Evolutionary conservation across 352 stramenopile genomes (phyloP), one percentile per base, ranked within the genome.

Genomic region (Phytophthora pinifolia): DNA sequence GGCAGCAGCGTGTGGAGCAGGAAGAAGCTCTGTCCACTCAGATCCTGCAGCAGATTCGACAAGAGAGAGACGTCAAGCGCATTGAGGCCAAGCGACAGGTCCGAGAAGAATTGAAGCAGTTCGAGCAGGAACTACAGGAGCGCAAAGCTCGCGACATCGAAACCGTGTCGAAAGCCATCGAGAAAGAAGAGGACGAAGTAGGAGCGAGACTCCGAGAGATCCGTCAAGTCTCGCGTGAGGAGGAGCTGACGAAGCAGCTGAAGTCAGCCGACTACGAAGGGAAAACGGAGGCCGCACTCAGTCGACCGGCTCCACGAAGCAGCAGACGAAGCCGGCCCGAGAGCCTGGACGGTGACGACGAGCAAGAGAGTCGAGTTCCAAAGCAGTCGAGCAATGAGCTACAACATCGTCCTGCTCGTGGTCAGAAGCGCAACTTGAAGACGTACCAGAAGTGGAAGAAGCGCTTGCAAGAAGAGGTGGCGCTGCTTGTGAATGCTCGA

Each of bases 11-110:
- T 2, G 49, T 88, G 35, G 70, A 89, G 47, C 78, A 88, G 31
- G 82, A 92, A 59, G 77, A 88, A 32, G 62, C 72, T 7, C 27
- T 74, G 27, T 68, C 63, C 4, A 37, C 59, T n/a, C 75, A 90
- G 22, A 56, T 86, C 43, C 25, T 88, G 2, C 63, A 70, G 14
- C 72, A 82, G 33, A 41, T 88, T 29, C 75, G 76, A 4, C 70
- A 73, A n/a, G 77, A 87, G 29, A 69, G 74, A 0, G 72, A 84
- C 20, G 59, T 64, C 4, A 76, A 86, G 48, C 53, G 66, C 14
- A 79, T 63, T 8, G 67, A 85, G 20, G 58, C 83, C 27, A 76
- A 71, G 15, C 57, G 62, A 8, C 63, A 75, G 38, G 38, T 84
- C 44, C 62, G 74, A 30, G 61, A 79, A 27, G 76, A 91, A 20